A percentile compares a stretch with the other conserved stretches of the same genome.
Conservation (phyloP, 2,329 filamentous ascomycete species). For the Curvularia sp. region DNA sequence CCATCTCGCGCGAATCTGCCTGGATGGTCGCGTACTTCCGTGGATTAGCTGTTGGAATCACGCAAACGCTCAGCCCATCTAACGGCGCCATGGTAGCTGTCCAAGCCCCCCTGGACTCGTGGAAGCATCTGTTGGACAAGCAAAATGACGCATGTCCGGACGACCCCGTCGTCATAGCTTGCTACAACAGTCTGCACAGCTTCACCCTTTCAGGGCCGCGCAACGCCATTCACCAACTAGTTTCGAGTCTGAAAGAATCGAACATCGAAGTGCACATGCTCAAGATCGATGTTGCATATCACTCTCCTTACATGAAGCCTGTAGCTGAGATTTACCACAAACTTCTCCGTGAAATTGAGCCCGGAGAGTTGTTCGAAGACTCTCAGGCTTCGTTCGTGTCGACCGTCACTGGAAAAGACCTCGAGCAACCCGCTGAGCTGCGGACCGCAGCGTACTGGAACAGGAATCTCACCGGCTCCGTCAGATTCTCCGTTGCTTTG, state of each 20-base stretch:
- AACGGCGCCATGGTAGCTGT: slow-evolving; percentile 36
- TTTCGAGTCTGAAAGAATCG: slow-evolving; percentile 44
- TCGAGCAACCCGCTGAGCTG: slow-evolving; percentile 3
- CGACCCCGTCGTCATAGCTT: slow-evolving; percentile 25
- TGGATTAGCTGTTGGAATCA: slow-evolving; percentile 19
- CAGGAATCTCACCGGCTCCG: slow-evolving; percentile 22
- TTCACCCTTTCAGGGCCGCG: slow-evolving; percentile 22
- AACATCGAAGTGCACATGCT: slow-evolving; percentile 51
- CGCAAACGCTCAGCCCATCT: slow-evolving; percentile 52
- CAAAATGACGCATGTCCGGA: slow-evolving; percentile 3
- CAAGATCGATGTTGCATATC: slow-evolving; percentile 55
- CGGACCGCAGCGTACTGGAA: slow-evolving; percentile 26
- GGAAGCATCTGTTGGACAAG: slow-evolving; percentile 14
- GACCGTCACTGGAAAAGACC: slow-evolving; percentile 15
- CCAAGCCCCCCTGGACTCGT: slow-evolving; percentile 19
- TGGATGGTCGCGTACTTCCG: slow-evolving; percentile 27
- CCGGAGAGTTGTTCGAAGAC: background rate
- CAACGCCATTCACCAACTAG: slow-evolving; percentile 46
- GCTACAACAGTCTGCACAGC: slow-evolving; percentile 49
- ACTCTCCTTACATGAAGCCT: slow-evolving; percentile 53
- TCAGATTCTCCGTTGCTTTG: slow-evolving; percentile 30
- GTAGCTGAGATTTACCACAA: slow-evolving; percentile 27
- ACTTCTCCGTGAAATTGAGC: slow-evolving; percentile 11
- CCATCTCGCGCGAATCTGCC: slow-evolving; percentile 22
- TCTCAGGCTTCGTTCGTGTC: slow-evolving; percentile 16